Evolutionary conservation across 73 alveolate species (phyloP).

Genomic region (Blepharisma stoltei): DNA sequence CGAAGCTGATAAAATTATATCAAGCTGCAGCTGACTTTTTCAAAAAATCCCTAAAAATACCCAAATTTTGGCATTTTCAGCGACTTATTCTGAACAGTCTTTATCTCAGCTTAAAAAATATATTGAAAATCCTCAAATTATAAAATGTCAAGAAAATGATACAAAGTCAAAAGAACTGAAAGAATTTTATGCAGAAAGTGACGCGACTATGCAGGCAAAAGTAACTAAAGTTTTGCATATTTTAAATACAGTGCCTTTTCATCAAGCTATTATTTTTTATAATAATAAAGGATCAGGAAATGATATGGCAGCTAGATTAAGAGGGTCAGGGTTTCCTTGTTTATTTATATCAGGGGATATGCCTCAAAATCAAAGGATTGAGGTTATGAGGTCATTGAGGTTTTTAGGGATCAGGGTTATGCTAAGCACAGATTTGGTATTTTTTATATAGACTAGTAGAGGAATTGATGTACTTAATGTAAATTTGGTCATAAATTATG

Average conservation of each 20-base stretch:
- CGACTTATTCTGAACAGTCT: background rate
- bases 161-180: background rate
- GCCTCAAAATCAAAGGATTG: slow-evolving; percentile 91
- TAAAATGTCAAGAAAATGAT: slow-evolving; percentile 16
- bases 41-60: background rate
- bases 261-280: slow-evolving; percentile 20
- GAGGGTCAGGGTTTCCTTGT: slow-evolving; percentile 63
- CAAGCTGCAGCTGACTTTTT: background rate
- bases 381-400: slow-evolving; percentile 34
- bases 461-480: slow-evolving; percentile 94
- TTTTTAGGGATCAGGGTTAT: slow-evolving; percentile 51
- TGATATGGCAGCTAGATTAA: slow-evolving; percentile 69
- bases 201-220: background rate
- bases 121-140: background rate
- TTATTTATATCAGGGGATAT: slow-evolving; percentile 70
- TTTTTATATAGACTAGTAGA: slow-evolving; percentile 64
- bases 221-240: background rate
- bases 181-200: background rate
- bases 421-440: slow-evolving; percentile 82
- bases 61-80: slow-evolving; percentile 16
- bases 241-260: slow-evolving; percentile 18
- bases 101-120: background rate
- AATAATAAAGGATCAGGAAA: slow-evolving; percentile 15
- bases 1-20: slow-evolving; percentile 36
- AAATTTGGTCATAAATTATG: slow-evolving; percentile 92